phyloP scores from a whole-genome alignment of 805 yeast genomes.

The Yamadazyma philogaea region DNA sequence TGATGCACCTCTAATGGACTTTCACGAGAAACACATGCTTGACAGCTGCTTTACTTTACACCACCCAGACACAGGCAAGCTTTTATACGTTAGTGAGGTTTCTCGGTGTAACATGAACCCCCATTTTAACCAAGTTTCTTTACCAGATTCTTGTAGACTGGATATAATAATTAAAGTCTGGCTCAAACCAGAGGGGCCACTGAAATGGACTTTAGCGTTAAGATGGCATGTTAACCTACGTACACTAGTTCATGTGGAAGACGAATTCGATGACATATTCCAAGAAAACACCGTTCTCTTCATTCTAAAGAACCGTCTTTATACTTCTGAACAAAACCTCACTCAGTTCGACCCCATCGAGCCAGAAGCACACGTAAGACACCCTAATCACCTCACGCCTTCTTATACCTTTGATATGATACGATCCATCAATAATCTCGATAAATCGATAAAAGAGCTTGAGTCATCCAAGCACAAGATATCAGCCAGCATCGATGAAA shows the following conservation, averaged over 20 bases:
- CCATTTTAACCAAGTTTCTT: conserved; percentile 23
- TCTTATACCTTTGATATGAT: conserved; percentile 31
- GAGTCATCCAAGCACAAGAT: conserved; percentile 21
- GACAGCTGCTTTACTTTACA: conserved; percentile 30
- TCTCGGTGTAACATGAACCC: conserved; percentile 21
- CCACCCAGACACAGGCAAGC: conserved; percentile 10
- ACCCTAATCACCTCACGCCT: background rate
- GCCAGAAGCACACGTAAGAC: background rate
- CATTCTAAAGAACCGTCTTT: conserved; percentile 19
- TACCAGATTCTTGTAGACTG: conserved; percentile 19
- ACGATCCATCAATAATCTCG: conserved; percentile 25
- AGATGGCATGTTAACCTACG: conserved; percentile 17
- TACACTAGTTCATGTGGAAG: conserved; percentile 14
- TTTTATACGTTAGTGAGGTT: conserved; percentile 35
- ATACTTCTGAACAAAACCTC: conserved; percentile 14
- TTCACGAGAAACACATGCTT: conserved; percentile 17
- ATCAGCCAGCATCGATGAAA: conserved; percentile 6
- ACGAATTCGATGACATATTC: conserved; percentile 14
- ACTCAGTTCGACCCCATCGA: background rate
- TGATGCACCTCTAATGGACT: conserved; percentile 2
- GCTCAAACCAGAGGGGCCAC: conserved; percentile 11
- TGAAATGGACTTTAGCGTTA: conserved; percentile 22
- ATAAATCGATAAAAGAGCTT: conserved; percentile 29
- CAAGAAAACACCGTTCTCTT: conserved; percentile 22
- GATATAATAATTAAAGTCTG: conserved; percentile 20